phyloP scores from a whole-genome alignment of 352 stramenopile species.

The Thalassiosira sp. region DNA sequence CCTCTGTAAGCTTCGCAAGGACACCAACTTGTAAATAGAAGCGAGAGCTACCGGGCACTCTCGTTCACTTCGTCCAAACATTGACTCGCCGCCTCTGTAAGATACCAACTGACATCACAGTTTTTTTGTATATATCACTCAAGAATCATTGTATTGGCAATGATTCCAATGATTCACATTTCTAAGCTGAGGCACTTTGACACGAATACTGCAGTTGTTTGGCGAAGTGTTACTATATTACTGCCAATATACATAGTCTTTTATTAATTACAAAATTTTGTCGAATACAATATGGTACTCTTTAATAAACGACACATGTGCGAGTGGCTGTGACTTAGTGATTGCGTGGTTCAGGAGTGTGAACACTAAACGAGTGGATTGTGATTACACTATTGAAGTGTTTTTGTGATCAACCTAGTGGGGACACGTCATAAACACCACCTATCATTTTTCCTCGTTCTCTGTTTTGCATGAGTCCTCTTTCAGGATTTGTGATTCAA shows the following conservation, averaged over 20 bases:
- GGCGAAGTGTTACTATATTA: not conserved
- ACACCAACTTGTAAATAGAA: conserved; percentile 20
- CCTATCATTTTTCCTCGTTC: too few relatives aligned
- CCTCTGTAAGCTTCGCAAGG: conserved; percentile 40
- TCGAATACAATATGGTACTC: too few relatives aligned
- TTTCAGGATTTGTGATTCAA: conserved; percentile 32
- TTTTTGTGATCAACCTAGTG: too few relatives aligned
- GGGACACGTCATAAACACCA: too few relatives aligned
- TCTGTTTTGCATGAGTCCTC: too few relatives aligned
- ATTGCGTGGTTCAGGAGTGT: too few relatives aligned
- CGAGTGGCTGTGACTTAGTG: not conserved
- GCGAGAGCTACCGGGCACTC: not conserved
- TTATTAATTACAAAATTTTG: not conserved
- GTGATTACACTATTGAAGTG: too few relatives aligned
- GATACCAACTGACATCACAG: not conserved
- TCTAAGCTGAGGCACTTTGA: not conserved
- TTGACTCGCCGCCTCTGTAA: not conserved
- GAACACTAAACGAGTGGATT: too few relatives aligned
- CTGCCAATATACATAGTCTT: too few relatives aligned
- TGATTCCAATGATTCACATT: not conserved
- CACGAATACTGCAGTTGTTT: not conserved
- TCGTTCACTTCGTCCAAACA: not conserved
- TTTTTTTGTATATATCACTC: not conserved
- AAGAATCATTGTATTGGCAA: not conserved
- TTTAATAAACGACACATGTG: too few relatives aligned